A percentile compares a stretch with the other conserved stretches of the same genome.
phyloP scores from a whole-genome alignment of 2,329 filamentous ascomycete genomes.

The Cladophialophora chaetospira region DNA sequence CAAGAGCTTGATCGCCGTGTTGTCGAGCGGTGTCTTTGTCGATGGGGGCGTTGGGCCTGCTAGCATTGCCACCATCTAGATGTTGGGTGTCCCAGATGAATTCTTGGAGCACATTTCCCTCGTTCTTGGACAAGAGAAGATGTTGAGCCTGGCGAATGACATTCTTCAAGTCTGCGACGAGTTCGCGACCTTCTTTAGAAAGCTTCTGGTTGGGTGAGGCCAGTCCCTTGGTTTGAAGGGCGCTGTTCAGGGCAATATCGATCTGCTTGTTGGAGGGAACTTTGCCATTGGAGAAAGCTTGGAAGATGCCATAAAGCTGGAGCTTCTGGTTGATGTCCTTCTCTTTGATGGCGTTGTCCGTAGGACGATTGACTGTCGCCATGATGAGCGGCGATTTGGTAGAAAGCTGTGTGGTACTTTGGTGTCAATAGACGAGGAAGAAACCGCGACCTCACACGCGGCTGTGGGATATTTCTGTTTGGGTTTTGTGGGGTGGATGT shows the following conservation, averaged over 20 bases:
- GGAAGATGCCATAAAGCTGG: conserved; percentile 71
- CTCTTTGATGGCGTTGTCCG: conserved; percentile 75
- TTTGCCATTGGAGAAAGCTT: conserved; percentile 85
- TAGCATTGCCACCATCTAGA: conserved; percentile 62
- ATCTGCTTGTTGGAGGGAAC: conserved; percentile 95
- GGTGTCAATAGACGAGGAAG: conserved; percentile 8
- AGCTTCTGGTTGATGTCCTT: conserved; percentile 85
- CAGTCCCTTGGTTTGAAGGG: conserved; percentile 71
- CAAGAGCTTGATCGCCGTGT: conserved; percentile 78
- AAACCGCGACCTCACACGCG: neutral
- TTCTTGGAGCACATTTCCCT: conserved; percentile 90
- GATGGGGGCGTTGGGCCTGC: conserved; percentile 66
- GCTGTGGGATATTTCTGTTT: neutral
- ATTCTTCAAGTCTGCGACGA: conserved; percentile 74
- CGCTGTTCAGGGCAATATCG: conserved; percentile 89
- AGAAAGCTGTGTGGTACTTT: conserved; percentile 19
- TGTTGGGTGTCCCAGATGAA: conserved; percentile 93
- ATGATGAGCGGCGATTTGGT: conserved; percentile 16
- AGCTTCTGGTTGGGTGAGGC: conserved; percentile 72
- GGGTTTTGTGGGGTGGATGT: conserved; percentile 4
- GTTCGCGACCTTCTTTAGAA: conserved; percentile 76
- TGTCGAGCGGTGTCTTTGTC: conserved; percentile 76
- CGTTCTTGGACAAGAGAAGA: conserved; percentile 87
- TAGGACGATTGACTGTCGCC: conserved; percentile 68
- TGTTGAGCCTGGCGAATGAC: conserved; percentile 84